These are phyloP conservation scores for Gossypium thurberi DNA, from an alignment of 345 rosid species.

Conservation along the genomic window DNA sequence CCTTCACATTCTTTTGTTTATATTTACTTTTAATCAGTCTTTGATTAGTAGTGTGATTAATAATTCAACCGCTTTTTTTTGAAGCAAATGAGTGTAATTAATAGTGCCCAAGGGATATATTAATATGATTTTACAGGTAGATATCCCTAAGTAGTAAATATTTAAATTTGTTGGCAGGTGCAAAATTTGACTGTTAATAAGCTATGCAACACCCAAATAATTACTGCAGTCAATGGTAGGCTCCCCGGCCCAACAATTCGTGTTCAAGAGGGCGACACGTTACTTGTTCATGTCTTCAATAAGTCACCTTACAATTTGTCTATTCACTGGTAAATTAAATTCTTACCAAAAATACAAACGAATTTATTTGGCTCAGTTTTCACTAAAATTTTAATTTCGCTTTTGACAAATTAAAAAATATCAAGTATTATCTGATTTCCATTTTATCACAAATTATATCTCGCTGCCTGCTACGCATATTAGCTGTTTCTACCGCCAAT, in stretches of 20 bases:
- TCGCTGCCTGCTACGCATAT: not conserved
- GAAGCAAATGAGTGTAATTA: not conserved
- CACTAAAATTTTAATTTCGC: not conserved
- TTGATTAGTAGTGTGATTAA: too few species aligned
- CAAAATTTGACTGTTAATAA: slow-evolving; percentile 43
- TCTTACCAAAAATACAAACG: not conserved
- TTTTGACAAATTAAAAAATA: not conserved
- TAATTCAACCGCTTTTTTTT: not conserved
- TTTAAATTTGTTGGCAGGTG: slow-evolving; percentile 39
- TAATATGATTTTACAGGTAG: not conserved
- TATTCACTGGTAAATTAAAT: slow-evolving; percentile 62
- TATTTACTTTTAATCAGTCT: not conserved
- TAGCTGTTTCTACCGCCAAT: not conserved
- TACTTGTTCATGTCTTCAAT: slow-evolving; percentile 63
- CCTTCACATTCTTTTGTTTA: not conserved
- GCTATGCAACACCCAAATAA: slow-evolving; percentile 47
- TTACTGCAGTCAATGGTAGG: slow-evolving; percentile 70
- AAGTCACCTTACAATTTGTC: slow-evolving; percentile 77
- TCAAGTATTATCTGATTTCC: not conserved
- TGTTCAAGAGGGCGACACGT: slow-evolving; percentile 71
- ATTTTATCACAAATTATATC: not conserved
- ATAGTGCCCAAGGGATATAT: not conserved
- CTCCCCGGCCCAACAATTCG: slow-evolving; percentile 74
- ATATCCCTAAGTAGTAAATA: not conserved
- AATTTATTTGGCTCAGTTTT: not conserved